Percentiles rank a stretch among this genome's conserved stretches.
Evolutionary conservation across 1,139 yeast genomes (phyloP).

Genomic region (Taphrina betulina): DNA sequence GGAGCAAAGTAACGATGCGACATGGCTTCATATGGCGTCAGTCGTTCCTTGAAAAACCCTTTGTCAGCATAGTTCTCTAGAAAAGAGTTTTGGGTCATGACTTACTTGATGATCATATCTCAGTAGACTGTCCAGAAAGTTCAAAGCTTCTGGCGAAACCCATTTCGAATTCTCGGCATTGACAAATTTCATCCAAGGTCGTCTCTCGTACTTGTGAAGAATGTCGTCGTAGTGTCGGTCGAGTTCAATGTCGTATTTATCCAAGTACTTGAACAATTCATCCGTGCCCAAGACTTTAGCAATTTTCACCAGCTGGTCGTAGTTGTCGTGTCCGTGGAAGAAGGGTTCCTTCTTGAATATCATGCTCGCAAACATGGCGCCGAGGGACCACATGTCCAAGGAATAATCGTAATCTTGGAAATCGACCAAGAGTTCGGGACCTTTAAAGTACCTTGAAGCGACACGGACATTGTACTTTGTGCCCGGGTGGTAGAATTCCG

Average conservation of each 20-base stretch:
- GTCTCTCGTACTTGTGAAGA: constrained; percentile 69
- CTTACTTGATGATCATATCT: constrained; percentile 79
- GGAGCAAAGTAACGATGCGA: constrained; percentile 67
- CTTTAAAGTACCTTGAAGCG: constrained; percentile 96
- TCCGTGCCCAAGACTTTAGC: constrained; percentile 91
- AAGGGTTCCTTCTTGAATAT: constrained; percentile 95
- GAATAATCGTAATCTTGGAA: constrained; percentile 81
- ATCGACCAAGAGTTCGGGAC: constrained; percentile 95
- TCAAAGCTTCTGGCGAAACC: constrained; percentile 70
- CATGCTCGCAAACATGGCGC: constrained; percentile 97
- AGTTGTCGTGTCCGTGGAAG: constrained; percentile 93
- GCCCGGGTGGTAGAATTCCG: constrained; percentile 94
- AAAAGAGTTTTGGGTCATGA: too few relatives aligned
- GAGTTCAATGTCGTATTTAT: constrained; percentile 71
- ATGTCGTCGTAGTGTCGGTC: constrained; percentile 81
- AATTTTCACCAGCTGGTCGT: constrained; percentile 92
- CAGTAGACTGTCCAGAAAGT: constrained; percentile 75
- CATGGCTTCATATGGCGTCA: constrained; percentile 95
- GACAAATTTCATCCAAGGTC: constrained; percentile 84
- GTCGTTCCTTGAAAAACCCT: constrained; percentile 65
- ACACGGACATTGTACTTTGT: constrained; percentile 95
- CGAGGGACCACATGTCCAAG: constrained; percentile 93
- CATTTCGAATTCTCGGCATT: constrained; percentile 71
- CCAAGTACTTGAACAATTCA: constrained; percentile 68
- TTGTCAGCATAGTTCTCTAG: too few relatives aligned